A percentile compares a stretch with the other conserved stretches of the same genome.
Evolutionary conservation across 2,329 filamentous ascomycete species (phyloP).

Genomic region (Sordariomycetes sp.): DNA sequence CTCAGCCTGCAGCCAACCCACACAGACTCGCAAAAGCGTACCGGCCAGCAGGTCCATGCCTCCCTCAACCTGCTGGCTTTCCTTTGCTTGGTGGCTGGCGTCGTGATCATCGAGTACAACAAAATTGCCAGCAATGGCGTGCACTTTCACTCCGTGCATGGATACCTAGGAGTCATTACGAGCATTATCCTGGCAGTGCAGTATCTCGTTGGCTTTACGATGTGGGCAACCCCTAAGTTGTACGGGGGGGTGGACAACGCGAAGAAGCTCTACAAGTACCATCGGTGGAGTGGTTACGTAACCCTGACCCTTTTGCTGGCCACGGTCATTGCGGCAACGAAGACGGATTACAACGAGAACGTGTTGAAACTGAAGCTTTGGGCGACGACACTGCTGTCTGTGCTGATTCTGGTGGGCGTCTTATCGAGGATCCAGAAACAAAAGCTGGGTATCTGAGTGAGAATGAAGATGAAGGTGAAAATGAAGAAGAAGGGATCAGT

Average conservation of each 20-base stretch:
- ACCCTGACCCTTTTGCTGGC: slow-evolving; percentile 61
- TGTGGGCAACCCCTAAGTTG: slow-evolving; percentile 65
- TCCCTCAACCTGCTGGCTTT: slow-evolving; percentile 59
- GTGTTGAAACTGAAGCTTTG: slow-evolving; percentile 67
- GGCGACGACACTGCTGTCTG: slow-evolving; percentile 58
- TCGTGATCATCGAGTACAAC: slow-evolving; percentile 72
- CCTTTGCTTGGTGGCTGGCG: slow-evolving; percentile 51
- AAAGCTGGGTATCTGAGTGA: slow-evolving; percentile 55
- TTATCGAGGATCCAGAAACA: slow-evolving; percentile 70
- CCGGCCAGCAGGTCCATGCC: slow-evolving; percentile 55
- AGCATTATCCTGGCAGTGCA: slow-evolving; percentile 64
- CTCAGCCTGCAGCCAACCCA: slow-evolving; percentile 84
- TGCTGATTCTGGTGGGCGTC: slow-evolving; percentile 62
- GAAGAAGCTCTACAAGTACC: slow-evolving; percentile 84
- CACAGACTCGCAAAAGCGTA: slow-evolving; percentile 62
- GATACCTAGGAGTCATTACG: slow-evolving; percentile 70
- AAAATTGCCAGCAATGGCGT: slow-evolving; percentile 58
- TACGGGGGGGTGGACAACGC: slow-evolving; percentile 75
- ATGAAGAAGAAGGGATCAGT: too few species aligned
- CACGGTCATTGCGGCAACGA: slow-evolving; percentile 65
- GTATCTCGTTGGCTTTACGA: slow-evolving; percentile 69
- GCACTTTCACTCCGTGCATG: slow-evolving; percentile 77
- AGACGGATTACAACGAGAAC: slow-evolving; percentile 64
- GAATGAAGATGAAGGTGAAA: too few species aligned
- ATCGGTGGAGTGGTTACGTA: slow-evolving; percentile 68